Percentiles rank a stretch among this genome's conserved stretches.
phyloP scores from a whole-genome alignment of 192 early-diverging fungal genomes.

The Coemansia sp. region DNA sequence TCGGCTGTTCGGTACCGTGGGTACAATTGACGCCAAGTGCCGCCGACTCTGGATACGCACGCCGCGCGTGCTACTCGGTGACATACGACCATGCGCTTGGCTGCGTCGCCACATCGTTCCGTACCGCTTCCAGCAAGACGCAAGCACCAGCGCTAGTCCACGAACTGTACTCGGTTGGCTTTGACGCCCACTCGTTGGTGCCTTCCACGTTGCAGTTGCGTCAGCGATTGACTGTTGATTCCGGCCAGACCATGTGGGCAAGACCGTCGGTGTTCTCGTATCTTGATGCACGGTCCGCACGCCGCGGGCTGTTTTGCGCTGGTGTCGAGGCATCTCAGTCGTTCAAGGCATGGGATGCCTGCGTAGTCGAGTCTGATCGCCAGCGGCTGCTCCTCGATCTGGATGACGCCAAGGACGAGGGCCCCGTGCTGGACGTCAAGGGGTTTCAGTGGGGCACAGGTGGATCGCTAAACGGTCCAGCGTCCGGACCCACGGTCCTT shows the following conservation, averaged over 20 bases:
- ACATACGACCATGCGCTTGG: conserved; percentile 9
- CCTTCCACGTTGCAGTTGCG: conserved; percentile 2
- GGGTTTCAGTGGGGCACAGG: conserved; percentile 30
- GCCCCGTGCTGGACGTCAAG: conserved; percentile 32
- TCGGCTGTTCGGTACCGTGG: conserved; percentile 12
- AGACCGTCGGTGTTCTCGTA: conserved; percentile 36
- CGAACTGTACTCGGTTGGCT: conserved; percentile 18
- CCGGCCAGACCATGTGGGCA: conserved; percentile 31
- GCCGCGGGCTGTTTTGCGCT: conserved; percentile 34
- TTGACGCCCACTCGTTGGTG: neutral
- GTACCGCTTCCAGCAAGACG: neutral
- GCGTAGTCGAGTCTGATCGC: neutral
- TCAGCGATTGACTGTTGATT: conserved; percentile 11
- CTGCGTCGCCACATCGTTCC: conserved; percentile 35
- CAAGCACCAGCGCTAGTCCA: conserved; percentile 14
- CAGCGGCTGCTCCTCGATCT: conserved; percentile 13
- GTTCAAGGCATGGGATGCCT: conserved; percentile 22
- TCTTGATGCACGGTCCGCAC: neutral
- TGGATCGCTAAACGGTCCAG: neutral
- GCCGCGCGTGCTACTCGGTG: conserved; percentile 34
- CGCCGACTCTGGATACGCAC: neutral
- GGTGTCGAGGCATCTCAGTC: conserved; percentile 25
- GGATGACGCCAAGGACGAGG: conserved; percentile 7
- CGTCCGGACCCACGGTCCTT: conserved; percentile 10
- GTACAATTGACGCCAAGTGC: conserved; percentile 11